Evolutionary conservation across 768 basidiomycete genomes (phyloP).

Genomic region (Tulasnella calospora): DNA sequence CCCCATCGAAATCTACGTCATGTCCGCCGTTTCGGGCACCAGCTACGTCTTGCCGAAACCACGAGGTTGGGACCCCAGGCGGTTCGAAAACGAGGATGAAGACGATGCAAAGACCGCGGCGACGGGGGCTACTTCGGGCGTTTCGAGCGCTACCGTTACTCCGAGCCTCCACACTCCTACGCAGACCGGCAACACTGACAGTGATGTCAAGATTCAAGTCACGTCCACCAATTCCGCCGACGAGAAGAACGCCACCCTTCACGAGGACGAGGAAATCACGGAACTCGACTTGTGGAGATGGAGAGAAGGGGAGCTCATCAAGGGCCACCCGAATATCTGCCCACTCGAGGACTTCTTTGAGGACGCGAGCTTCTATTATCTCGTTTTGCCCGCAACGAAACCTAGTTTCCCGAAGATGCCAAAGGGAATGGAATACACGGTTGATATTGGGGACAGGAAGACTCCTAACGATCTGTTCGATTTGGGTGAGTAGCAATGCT

Average conservation of each 20-base stretch:
- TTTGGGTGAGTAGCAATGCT: conserved; percentile 37
- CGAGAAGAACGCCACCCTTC: neutral
- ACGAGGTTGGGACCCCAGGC: conserved; percentile 79
- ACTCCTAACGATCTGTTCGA: conserved; percentile 86
- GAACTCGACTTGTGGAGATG: conserved; percentile 38
- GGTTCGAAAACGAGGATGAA: conserved; percentile 35
- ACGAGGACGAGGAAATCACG: conserved; percentile 10
- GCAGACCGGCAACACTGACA: neutral
- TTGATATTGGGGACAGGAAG: conserved; percentile 18
- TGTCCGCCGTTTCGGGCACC: conserved; percentile 82
- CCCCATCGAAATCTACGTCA: conserved; percentile 94
- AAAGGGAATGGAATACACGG: conserved; percentile 15
- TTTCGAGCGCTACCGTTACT: conserved; percentile 13
- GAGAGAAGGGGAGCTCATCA: conserved; percentile 64
- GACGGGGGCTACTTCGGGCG: neutral
- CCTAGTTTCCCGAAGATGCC: conserved; percentile 24
- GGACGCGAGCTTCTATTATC: conserved; percentile 92
- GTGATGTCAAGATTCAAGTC: neutral
- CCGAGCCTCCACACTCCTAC: neutral
- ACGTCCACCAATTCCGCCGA: neutral
- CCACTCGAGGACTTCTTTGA: conserved; percentile 95
- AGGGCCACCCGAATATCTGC: conserved; percentile 94
- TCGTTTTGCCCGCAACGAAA: conserved; percentile 62
- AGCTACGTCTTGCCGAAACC: conserved; percentile 67
- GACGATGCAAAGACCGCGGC: neutral